These are phyloP conservation scores for Scorias spongiosa DNA, from an alignment of 2,329 filamentous ascomycete species.

Conservation along the genomic window DNA sequence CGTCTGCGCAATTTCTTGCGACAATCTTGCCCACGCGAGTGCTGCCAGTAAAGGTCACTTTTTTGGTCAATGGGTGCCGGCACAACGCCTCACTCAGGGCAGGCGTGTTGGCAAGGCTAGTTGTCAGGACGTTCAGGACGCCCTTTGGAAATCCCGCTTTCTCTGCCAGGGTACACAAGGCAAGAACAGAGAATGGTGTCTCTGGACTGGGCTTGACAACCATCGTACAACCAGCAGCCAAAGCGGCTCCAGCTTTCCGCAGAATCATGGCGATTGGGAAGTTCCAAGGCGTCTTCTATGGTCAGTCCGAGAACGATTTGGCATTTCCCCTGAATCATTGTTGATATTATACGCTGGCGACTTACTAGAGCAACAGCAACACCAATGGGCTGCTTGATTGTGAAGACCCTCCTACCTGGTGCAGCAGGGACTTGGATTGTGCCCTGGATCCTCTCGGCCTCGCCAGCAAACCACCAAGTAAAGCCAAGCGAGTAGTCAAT, in stretches of 20 bases:
- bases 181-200: slow-evolving; percentile 42
- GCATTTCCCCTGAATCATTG: too few species aligned
- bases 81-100: slow-evolving; percentile 39
- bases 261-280: slow-evolving; percentile 51
- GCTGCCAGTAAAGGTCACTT: slow-evolving; percentile 46
- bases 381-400: slow-evolving; percentile 60
- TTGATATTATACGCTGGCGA: neutral
- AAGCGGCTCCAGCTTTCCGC: slow-evolving; percentile 50
- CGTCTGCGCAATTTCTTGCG: slow-evolving; percentile 42
- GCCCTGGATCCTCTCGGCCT: slow-evolving; percentile 48
- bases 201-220: slow-evolving; percentile 57
- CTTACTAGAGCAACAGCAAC: slow-evolving; percentile 49
- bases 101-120: slow-evolving; percentile 40
- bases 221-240: slow-evolving; percentile 62
- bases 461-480: slow-evolving; percentile 44
- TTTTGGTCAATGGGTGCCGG: slow-evolving; percentile 44
- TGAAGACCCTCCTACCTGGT: slow-evolving; percentile 50
- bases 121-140: slow-evolving; percentile 47
- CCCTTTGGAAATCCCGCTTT: slow-evolving; percentile 44
- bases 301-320: too few species aligned
- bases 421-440: slow-evolving; percentile 43
- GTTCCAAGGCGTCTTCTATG: slow-evolving; percentile 43
- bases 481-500: slow-evolving; percentile 39
- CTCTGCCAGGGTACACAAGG: slow-evolving; percentile 38
- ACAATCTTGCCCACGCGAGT: slow-evolving; percentile 49